phyloP scores from a whole-genome alignment of 345 rosid genomes.

The Melaleuca alternifolia region DNA sequence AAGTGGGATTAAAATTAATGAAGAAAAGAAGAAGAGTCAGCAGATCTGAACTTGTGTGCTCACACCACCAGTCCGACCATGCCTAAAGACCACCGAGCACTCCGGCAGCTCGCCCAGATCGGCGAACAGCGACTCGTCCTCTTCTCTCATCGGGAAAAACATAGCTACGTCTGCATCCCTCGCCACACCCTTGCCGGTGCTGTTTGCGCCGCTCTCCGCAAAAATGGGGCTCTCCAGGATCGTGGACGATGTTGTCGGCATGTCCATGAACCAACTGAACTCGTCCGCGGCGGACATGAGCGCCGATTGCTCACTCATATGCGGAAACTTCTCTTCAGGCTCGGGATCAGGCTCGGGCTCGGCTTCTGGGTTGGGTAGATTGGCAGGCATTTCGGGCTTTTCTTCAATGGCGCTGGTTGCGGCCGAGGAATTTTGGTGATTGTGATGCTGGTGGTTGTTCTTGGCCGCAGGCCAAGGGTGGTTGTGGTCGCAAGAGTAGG shows the following conservation, averaged over 20 bases:
- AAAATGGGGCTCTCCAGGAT: constrained; percentile 64
- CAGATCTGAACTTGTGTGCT: constrained; percentile 5
- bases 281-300: constrained; percentile 29
- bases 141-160: constrained; percentile 59
- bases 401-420: background rate
- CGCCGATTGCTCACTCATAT: constrained; percentile 34
- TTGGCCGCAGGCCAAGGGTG: constrained; percentile 80
- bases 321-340: constrained; percentile 25
- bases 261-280: constrained; percentile 74
- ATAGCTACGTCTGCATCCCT: constrained; percentile 27
- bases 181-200: background rate
- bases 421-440: background rate
- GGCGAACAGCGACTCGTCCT: constrained; percentile 91
- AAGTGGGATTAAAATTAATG: background rate
- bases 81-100: constrained; percentile 73
- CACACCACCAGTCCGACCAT: constrained; percentile 46
- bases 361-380: background rate
- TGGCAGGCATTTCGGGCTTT: background rate
- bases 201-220: constrained; percentile 7
- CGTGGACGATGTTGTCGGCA: constrained; percentile 68
- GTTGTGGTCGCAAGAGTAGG: constrained; percentile 87
- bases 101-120: constrained; percentile 99
- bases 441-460: constrained; percentile 27
- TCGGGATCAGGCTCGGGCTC: constrained; percentile 19
- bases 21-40: background rate